Conservation (phyloP, 257 asterid genomes). For the Fraxinus pennsylvanica region DNA sequence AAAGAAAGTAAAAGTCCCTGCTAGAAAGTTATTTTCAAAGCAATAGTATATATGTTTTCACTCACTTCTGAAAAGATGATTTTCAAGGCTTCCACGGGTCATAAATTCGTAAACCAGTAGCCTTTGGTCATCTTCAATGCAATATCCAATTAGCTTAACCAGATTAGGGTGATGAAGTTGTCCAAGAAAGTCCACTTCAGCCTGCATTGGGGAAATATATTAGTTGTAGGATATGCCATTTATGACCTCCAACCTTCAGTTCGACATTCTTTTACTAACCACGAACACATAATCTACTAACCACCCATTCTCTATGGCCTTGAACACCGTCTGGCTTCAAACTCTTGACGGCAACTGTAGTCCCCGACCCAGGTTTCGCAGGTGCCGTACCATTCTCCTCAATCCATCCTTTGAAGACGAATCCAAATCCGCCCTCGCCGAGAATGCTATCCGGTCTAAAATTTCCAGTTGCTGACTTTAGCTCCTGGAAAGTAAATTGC, state of each 20-base stretch:
- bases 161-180: conserved; percentile 94
- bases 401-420: conserved; percentile 96
- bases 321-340: conserved; percentile 91
- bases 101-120: conserved; percentile 91
- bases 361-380: conserved; percentile 90
- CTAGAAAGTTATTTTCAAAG: background rate
- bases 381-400: conserved; percentile 94
- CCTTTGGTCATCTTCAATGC: conserved; percentile 93
- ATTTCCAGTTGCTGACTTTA: conserved; percentile 87
- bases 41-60: conserved; percentile 9
- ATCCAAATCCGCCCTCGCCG: conserved; percentile 97
- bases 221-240: conserved; percentile 23
- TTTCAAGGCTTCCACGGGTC: conserved; percentile 98
- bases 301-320: conserved; percentile 99
- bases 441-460: conserved; percentile 94
- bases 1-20: background rate
- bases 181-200: conserved; percentile 92
- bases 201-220: conserved; percentile 53
- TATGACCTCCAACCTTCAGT: conserved; percentile 20
- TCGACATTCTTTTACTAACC: conserved; percentile 31
- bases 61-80: conserved; percentile 94
- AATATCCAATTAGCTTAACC: conserved; percentile 84
- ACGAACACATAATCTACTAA: conserved; percentile 46
- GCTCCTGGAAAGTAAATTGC: conserved; percentile 74
- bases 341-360: conserved; percentile 93